These are phyloP conservation scores for Escovopsis sp. DNA, from an alignment of 2,329 filamentous ascomycete genomes.

Conservation along the genomic window DNA sequence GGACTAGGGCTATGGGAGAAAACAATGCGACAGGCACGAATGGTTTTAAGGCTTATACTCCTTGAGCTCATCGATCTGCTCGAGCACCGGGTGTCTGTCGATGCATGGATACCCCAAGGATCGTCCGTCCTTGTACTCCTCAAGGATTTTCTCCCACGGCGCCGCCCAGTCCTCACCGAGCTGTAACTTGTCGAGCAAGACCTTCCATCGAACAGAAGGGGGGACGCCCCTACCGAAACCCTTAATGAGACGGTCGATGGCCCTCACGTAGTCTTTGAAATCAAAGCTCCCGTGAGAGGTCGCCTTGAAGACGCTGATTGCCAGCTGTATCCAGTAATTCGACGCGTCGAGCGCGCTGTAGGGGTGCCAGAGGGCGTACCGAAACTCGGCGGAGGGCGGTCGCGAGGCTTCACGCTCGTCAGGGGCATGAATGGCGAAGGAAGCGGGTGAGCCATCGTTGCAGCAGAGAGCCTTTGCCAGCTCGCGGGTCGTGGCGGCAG, in stretches of 20 bases:
- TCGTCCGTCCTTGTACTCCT: slow-evolving; percentile 1
- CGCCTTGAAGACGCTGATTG: slow-evolving; percentile 1
- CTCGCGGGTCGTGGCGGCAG: not conserved
- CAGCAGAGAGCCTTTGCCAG: not conserved
- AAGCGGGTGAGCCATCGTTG: not conserved
- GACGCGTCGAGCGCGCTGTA: slow-evolving; percentile 5
- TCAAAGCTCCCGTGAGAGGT: not conserved
- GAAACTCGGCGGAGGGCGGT: slow-evolving; percentile 2
- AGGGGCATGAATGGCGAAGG: slow-evolving; percentile 2
- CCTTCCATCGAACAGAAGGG: not conserved
- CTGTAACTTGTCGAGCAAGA: slow-evolving; percentile 1
- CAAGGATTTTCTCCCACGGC: slow-evolving; percentile 1
- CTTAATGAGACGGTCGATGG: slow-evolving; percentile 1
- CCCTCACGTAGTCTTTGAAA: slow-evolving; percentile 1
- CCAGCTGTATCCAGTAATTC: slow-evolving; percentile 4
- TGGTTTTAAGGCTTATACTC: not conserved
- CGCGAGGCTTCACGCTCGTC: not conserved
- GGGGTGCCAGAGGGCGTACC: slow-evolving; percentile 7
- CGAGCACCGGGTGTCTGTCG: slow-evolving; percentile 1
- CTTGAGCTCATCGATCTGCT: slow-evolving; percentile 1
- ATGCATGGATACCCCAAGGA: not conserved
- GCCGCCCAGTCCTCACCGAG: not conserved
- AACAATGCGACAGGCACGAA: not conserved
- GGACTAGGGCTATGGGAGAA: not conserved
- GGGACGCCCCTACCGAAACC: not conserved